A percentile compares a stretch with the other conserved stretches of the same genome.
Evolutionary conservation across 345 rosid genomes (phyloP).

Genomic region (Adansonia digitata): DNA sequence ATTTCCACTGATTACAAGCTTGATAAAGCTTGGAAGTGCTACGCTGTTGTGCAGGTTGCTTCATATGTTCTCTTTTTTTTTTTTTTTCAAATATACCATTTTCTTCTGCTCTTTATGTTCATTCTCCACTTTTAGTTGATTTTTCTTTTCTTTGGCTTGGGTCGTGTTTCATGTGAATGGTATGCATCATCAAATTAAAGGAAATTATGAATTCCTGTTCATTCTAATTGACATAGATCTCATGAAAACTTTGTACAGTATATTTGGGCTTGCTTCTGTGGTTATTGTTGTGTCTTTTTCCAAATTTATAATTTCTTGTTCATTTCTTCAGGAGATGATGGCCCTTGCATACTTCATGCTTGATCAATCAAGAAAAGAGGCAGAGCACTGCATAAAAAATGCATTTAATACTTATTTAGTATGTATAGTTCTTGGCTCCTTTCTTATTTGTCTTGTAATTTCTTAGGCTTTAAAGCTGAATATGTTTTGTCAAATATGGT

Average conservation of each 20-base stretch:
- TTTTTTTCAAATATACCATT: background rate
- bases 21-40: conserved; percentile 97
- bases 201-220: background rate
- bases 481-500: background rate
- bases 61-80: conserved; percentile 11
- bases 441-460: background rate
- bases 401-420: conserved; percentile 86
- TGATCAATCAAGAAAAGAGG: conserved; percentile 92
- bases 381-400: conserved; percentile 95
- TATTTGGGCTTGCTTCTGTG: background rate
- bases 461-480: background rate
- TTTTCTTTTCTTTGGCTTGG: background rate
- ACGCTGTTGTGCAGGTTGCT: conserved; percentile 96
- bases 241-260: background rate
- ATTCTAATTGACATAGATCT: background rate
- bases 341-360: conserved; percentile 83
- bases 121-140: background rate
- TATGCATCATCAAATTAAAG: background rate
- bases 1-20: conserved; percentile 95
- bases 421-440: conserved; percentile 31
- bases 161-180: background rate
- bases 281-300: background rate
- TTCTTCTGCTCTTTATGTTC: background rate
- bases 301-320: conserved; percentile 7
- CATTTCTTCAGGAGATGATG: conserved; percentile 86